Conservation (phyloP, 2,329 filamentous ascomycete species). For the Zasmidium cellare region DNA sequence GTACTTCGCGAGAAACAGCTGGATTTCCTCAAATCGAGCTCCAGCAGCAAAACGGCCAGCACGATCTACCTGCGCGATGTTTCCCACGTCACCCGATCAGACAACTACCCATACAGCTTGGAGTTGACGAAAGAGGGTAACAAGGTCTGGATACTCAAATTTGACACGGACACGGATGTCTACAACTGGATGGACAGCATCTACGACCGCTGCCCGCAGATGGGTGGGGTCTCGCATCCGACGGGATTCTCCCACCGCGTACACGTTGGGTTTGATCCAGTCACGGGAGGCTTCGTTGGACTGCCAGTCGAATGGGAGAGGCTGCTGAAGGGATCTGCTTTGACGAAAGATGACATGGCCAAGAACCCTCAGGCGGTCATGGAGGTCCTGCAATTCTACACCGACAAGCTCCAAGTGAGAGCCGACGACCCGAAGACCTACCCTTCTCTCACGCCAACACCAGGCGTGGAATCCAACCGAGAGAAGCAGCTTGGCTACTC, state of each 20-base stretch:
- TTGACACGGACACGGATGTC: slow-evolving; percentile 93
- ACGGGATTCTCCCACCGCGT: slow-evolving; percentile 98
- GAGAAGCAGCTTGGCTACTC: slow-evolving; percentile 53
- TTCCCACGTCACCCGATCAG: slow-evolving; percentile 84
- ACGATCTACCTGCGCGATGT: slow-evolving; percentile 85
- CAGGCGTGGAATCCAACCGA: slow-evolving; percentile 51
- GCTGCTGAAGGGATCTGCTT: slow-evolving; percentile 89
- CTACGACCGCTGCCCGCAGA: slow-evolving; percentile 92
- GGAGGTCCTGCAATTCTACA: slow-evolving; percentile 83
- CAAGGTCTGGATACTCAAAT: slow-evolving; percentile 84
- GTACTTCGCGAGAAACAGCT: slow-evolving; percentile 90
- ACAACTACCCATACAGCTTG: slow-evolving; percentile 87
- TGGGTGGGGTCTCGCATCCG: slow-evolving; percentile 97
- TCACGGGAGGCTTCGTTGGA: slow-evolving; percentile 92
- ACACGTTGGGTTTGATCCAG: slow-evolving; percentile 94
- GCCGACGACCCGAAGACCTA: slow-evolving; percentile 70
- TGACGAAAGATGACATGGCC: slow-evolving; percentile 98
- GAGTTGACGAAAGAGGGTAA: slow-evolving; percentile 89
- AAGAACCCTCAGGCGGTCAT: slow-evolving; percentile 77
- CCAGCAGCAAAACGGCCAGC: slow-evolving; percentile 76
- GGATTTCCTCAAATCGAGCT: slow-evolving; percentile 91
- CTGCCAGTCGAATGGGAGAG: slow-evolving; percentile 97
- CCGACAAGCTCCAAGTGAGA: slow-evolving; percentile 73
- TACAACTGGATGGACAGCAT: slow-evolving; percentile 99
- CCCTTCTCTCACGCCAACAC: slow-evolving; percentile 66